Conservation (phyloP, 257 asterid genomes). For the Datura wrightii region DNA sequence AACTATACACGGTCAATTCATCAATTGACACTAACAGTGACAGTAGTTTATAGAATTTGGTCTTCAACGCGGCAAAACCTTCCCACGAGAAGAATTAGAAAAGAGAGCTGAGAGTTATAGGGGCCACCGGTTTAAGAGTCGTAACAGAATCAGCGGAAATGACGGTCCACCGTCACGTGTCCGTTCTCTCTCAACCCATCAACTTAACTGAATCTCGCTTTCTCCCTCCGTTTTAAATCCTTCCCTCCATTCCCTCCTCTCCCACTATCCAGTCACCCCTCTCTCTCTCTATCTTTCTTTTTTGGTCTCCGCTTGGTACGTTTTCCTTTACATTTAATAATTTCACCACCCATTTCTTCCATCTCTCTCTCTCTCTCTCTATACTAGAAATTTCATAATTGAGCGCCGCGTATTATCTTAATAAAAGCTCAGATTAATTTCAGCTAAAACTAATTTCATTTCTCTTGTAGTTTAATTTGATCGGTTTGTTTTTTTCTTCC, state of each 20-base stretch:
- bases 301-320: slow-evolving; percentile 38
- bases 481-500: slow-evolving; percentile 7
- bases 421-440: neutral
- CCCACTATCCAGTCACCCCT: neutral
- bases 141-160: neutral
- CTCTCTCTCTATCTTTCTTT: slow-evolving; percentile 20
- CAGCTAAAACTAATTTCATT: neutral
- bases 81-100: neutral
- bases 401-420: no score
- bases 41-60: neutral
- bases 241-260: slow-evolving; percentile 34
- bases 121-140: neutral
- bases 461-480: slow-evolving; percentile 24
- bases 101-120: neutral
- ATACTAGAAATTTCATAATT: neutral
- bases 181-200: neutral
- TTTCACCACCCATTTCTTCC: neutral
- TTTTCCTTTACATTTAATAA: neutral
- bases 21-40: no score
- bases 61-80: neutral
- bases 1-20: no score
- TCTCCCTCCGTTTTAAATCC: slow-evolving; percentile 40
- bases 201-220: neutral
- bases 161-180: slow-evolving; percentile 24
- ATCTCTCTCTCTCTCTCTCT: neutral